phyloP scores from a whole-genome alignment of 2,329 filamentous ascomycete genomes.

The Epichloe elymi region DNA sequence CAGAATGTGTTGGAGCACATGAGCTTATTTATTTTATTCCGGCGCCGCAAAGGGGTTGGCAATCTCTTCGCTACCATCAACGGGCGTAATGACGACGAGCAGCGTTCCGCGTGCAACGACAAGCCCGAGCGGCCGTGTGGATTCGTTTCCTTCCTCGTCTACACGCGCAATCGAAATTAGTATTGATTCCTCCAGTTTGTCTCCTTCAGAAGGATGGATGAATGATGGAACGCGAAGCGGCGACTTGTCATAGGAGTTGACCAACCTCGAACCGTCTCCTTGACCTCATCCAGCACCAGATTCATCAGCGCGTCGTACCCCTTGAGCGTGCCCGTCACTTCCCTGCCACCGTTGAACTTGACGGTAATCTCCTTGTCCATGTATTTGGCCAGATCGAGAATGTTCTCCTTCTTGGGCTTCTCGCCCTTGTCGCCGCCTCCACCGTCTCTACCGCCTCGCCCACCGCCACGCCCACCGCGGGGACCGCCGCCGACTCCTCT shows the following conservation, averaged over 20 bases:
- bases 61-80: slow-evolving; percentile 92
- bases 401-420: slow-evolving; percentile 95
- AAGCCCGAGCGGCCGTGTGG: slow-evolving; percentile 66
- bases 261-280: slow-evolving; percentile 77
- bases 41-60: slow-evolving; percentile 78
- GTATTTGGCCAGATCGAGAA: slow-evolving; percentile 87
- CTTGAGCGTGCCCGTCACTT: slow-evolving; percentile 82
- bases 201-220: too few relatives aligned
- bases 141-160: slow-evolving; percentile 92
- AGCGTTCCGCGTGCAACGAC: slow-evolving; percentile 87
- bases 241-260: not conserved
- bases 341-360: slow-evolving; percentile 90
- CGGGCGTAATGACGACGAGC: slow-evolving; percentile 80
- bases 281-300: slow-evolving; percentile 84
- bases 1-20: not conserved
- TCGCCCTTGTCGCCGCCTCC: slow-evolving; percentile 43
- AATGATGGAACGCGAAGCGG: not conserved
- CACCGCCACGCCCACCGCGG: slow-evolving; percentile 17
- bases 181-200: too few relatives aligned
- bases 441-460: slow-evolving; percentile 31
- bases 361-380: slow-evolving; percentile 93
- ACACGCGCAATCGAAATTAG: slow-evolving; percentile 2
- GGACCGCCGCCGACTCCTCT: slow-evolving; percentile 26
- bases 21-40: not conserved
- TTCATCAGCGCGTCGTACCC: slow-evolving; percentile 98